Conservation (phyloP, 306 rosid genomes). For the Coriaria nepalensis region DNA sequence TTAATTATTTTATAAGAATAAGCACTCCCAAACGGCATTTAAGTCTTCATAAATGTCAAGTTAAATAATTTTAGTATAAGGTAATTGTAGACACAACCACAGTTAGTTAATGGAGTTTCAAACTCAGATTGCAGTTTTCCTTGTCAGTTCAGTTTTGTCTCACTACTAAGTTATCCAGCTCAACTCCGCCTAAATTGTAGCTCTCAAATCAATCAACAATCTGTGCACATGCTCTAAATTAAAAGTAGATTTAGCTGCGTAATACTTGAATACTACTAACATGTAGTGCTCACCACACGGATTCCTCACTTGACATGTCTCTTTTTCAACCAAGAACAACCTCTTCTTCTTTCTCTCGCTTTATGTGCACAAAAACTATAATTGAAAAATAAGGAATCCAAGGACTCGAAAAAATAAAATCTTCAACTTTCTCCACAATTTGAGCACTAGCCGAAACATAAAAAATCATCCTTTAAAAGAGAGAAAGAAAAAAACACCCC, state of each 20-base stretch:
- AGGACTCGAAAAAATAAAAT: not conserved
- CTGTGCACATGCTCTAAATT: slow-evolving; percentile 3
- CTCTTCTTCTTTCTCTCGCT: not conserved
- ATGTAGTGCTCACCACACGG: not conserved
- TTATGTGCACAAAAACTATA: not conserved
- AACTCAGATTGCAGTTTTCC: too few species aligned
- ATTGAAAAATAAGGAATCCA: slow-evolving; percentile 3
- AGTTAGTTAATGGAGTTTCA: too few species aligned
- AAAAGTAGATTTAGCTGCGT: not conserved
- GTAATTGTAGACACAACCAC: too few species aligned
- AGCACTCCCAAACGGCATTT: too few species aligned
- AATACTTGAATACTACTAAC: not conserved
- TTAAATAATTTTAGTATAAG: too few species aligned
- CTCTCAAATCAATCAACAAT: too few species aligned
- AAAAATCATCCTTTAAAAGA: not conserved
- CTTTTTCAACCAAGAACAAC: not conserved
- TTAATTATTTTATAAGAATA: too few species aligned
- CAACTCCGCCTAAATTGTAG: too few species aligned
- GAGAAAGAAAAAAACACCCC: not conserved
- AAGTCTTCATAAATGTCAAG: too few species aligned
- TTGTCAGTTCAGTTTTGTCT: too few species aligned
- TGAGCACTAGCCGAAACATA: not conserved
- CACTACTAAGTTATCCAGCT: too few species aligned
- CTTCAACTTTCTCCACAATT: not conserved
- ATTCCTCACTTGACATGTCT: not conserved